Evolutionary conservation across 139 green algal species (phyloP).

Genomic region (Chlorella sp.): DNA sequence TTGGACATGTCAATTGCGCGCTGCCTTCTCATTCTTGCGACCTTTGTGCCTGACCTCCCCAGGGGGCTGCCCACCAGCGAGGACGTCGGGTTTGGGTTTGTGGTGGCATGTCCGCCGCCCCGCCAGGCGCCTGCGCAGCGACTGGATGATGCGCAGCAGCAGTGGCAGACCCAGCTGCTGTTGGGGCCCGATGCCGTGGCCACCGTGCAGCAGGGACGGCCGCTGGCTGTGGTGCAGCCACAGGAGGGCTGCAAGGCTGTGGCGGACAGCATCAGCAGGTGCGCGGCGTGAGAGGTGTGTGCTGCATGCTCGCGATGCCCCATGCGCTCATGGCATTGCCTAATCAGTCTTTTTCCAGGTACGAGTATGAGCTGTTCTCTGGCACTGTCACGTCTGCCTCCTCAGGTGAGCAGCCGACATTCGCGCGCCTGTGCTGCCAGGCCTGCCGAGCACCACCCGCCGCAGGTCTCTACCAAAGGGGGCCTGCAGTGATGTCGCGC

Average conservation of each 20-base stretch:
- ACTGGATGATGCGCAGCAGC: too few relatives aligned
- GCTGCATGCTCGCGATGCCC: not conserved
- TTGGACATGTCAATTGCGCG: too few relatives aligned
- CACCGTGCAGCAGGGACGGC: too few relatives aligned
- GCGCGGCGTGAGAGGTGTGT: not conserved
- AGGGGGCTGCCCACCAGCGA: conserved; percentile 58
- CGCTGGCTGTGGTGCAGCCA: conserved; percentile 86
- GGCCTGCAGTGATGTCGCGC: not conserved
- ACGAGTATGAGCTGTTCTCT: conserved; percentile 89
- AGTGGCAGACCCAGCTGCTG: too few relatives aligned
- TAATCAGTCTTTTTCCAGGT: conserved; percentile 36
- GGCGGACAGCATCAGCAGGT: conserved; percentile 50
- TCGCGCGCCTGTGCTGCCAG: not conserved
- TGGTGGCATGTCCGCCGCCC: conserved; percentile 76
- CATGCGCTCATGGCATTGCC: too few relatives aligned
- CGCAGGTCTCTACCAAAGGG: too few relatives aligned
- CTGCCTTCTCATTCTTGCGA: too few relatives aligned
- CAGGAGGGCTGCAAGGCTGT: conserved; percentile 85
- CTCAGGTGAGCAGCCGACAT: conserved; percentile 36
- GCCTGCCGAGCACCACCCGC: too few relatives aligned
- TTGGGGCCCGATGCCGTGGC: too few relatives aligned
- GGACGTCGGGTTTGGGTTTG: conserved; percentile 74
- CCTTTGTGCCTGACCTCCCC: conserved; percentile 58
- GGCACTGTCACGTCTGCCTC: conserved; percentile 54
- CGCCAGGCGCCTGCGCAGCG: too few relatives aligned